Evolutionary conservation across 306 rosid species (phyloP), one percentile per base, ranked within the genome.

Genomic region (Lagenaria siceraria): DNA sequence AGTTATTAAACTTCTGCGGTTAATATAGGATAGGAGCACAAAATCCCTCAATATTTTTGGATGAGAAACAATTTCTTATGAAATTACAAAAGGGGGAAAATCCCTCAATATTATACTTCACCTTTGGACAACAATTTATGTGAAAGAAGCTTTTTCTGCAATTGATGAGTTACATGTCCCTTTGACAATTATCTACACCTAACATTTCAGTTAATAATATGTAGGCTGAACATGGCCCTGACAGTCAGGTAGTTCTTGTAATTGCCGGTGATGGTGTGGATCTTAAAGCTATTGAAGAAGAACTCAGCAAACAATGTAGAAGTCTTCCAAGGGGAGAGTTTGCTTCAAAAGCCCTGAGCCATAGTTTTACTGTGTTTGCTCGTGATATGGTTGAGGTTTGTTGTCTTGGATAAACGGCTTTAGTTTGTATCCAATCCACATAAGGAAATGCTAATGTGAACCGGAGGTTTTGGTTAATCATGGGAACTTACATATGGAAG

Each of bases 191-290:
- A 33, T 36, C 25, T 19, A 3, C 54, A 3, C 22, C 53, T 21
- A 22, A 74, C 64, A 55, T 55, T 25, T 60, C 18, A 36, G 65
- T 11, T 74, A 74, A 80, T 61, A 78, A 68, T 77, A 80, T 73
- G 81, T 96, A 95, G 99, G 99, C 99, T 25, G 99, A 95, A 84
- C 99, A 95, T 75, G 99, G 99, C 69, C 97, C 99, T 66, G 99
- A 95, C 78, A 95, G 97, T 88, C 99, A 95, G 82, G 99, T 95
- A 76, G 99, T 95, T 88, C 99, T 95, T 83, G 97, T 92, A 78
- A 84, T 92, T 74, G 81, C 90, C 53, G 99, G 97, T 59, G 97
- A 90, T 82, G 96, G 86, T 83, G 97, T 86, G 63, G 88, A 95
- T 87, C 46, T 87, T 66, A 86, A 86, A 54, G 96, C 88, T 15